A percentile compares a stretch with the other conserved stretches of the same genome.
Evolutionary conservation across 2,329 filamentous ascomycete genomes (phyloP).

Genomic region (Neopestalotiopsis rosae): DNA sequence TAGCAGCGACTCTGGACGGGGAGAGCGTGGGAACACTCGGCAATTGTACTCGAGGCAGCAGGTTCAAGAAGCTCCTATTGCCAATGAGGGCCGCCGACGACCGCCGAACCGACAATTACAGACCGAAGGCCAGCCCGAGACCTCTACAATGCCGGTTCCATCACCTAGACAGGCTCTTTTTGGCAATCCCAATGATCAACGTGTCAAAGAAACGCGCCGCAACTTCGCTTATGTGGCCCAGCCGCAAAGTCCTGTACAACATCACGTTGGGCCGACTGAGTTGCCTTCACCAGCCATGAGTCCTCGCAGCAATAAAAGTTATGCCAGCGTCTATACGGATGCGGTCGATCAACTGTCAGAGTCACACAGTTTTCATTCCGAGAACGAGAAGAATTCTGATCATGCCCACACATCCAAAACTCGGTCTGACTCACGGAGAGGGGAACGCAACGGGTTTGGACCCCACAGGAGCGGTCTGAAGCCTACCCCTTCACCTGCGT

Average conservation of each 20-base stretch:
- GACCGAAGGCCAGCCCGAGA: not conserved
- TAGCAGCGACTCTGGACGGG: conserved; percentile 18
- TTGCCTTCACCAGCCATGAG: not conserved
- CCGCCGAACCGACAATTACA: conserved; percentile 6
- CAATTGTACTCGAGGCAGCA: not conserved
- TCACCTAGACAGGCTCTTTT: not conserved
- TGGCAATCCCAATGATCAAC: not conserved
- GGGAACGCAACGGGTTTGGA: not conserved
- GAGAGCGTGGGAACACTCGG: not conserved
- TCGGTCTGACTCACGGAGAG: not conserved
- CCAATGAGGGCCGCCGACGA: conserved; percentile 19
- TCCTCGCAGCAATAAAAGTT: conserved; percentile 16
- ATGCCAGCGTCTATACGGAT: conserved; percentile 9
- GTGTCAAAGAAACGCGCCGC: not conserved
- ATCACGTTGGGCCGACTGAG: not conserved
- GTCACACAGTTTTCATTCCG: conserved; percentile 18
- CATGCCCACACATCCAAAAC: conserved; percentile 22
- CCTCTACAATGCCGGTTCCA: not conserved
- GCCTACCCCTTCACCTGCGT: too few species aligned
- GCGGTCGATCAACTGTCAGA: conserved; percentile 17
- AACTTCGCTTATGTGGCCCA: not conserved
- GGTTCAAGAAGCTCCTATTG: not conserved
- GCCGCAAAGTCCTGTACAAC: not conserved
- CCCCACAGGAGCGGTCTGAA: not conserved
- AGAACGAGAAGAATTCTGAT: conserved; percentile 30